Evolutionary conservation across 2,329 filamentous ascomycete genomes (phyloP), one percentile per base, ranked within the genome.

Genomic region (Setomelanomma holmii): DNA sequence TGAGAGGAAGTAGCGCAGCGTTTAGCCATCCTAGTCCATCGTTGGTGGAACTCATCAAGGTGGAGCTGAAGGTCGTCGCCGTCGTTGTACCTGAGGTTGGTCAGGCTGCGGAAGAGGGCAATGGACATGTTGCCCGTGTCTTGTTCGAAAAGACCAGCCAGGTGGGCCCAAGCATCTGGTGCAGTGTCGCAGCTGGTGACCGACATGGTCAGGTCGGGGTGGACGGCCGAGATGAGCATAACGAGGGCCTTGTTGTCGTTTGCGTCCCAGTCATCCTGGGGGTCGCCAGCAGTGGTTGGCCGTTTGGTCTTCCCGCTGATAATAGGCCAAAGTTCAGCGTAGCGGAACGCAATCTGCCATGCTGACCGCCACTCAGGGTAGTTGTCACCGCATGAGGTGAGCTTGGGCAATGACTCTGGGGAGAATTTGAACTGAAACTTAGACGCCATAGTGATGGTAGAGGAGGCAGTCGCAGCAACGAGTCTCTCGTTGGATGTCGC

Each of bases 31-130:
- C 34, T 19, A 1, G 33, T 44, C 50, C 21, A 53, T 2, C 14
- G 34, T 40, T 48, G 34, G 20, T 53, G 40, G 34, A 53, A 53
- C 21, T 53, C 33, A 22, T 53, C 45, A 8, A 53, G 30, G 50
- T 53, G 44, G 24, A 27, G 24, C 12, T 27, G 6, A 27, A 53
- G 44, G 33, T 53, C 17, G 36, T 53, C 40, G 5, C 45, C 34
- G 39, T 51, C 30, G 12, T 24, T 4, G 38, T 51, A 51, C 5
- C 27, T 12, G 2, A 51, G 36, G 38, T 45, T 44, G 14, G 42
- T 46, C 12, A 46, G 36, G 2, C 12, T 21, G 3, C 33, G 5
- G 39, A 43, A 47, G 4, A 52, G 39, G 2, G 33, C 12, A 23
- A 52, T 52, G 23, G 49, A 47, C 11, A 20, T 43, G 27, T 52